Evolutionary conservation across 352 stramenopile genomes (phyloP).

Genomic region (Globisporangium echinulatum): DNA sequence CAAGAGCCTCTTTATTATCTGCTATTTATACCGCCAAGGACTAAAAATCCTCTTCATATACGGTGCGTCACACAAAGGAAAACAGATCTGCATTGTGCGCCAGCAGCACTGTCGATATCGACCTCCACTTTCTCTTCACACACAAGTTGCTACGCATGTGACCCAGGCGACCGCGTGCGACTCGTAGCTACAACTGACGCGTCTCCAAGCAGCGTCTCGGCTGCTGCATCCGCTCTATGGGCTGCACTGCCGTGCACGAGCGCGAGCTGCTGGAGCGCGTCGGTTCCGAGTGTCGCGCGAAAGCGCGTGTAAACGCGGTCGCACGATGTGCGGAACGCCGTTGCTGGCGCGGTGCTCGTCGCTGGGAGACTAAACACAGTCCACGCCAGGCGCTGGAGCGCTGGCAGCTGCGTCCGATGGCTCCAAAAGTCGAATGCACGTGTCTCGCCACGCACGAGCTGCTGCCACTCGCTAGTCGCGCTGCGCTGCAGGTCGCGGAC

Average conservation of each 20-base stretch:
- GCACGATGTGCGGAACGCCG: slow-evolving; percentile 29
- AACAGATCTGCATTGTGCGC: too few species aligned
- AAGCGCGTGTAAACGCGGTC: slow-evolving; percentile 37
- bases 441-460: slow-evolving; percentile 39
- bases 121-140: too few species aligned
- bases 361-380: slow-evolving; percentile 51
- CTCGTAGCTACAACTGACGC: too few species aligned
- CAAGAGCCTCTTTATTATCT: too few species aligned
- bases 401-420: slow-evolving; percentile 46
- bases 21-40: too few species aligned
- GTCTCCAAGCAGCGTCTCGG: not conserved
- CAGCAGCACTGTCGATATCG: too few species aligned
- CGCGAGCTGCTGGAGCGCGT: slow-evolving; percentile 53
- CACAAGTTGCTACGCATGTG: too few species aligned
- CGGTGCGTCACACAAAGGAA: too few species aligned
- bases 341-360: slow-evolving; percentile 25
- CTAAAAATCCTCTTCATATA: too few species aligned
- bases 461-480: slow-evolving; percentile 33
- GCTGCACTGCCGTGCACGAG: slow-evolving; percentile 58
- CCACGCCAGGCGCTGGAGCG: slow-evolving; percentile 52
- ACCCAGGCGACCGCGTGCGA: too few species aligned
- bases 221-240: slow-evolving; percentile 10
- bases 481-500: slow-evolving; percentile 40
- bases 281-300: slow-evolving; percentile 22
- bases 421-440: slow-evolving; percentile 53